phyloP scores from a whole-genome alignment of 2,329 filamentous ascomycete genomes.

The Metarhizium anisopliae region DNA sequence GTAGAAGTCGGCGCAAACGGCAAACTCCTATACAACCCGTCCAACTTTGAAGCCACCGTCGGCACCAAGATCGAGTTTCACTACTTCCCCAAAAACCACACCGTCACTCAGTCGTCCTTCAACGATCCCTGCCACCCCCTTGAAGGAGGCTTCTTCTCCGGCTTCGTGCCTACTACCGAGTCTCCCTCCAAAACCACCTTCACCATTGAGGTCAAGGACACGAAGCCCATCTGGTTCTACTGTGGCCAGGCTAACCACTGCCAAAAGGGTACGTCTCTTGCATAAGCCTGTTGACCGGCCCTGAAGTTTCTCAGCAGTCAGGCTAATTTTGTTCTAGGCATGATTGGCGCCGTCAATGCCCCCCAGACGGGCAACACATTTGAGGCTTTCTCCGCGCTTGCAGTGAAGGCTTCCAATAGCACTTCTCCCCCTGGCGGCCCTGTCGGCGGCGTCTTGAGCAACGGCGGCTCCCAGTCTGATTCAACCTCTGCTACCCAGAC shows the following conservation, averaged over 20 bases:
- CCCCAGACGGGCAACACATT: neutral
- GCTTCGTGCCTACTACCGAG: constrained; percentile 29
- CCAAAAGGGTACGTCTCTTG: constrained; percentile 47
- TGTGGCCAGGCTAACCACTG: constrained; percentile 49
- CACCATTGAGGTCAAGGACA: constrained; percentile 20
- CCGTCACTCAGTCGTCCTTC: constrained; percentile 52
- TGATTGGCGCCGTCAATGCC: neutral
- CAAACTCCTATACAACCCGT: constrained; percentile 40
- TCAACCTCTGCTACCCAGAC: neutral
- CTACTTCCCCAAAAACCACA: constrained; percentile 44
- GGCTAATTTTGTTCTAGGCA: neutral
- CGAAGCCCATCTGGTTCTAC: constrained; percentile 53
- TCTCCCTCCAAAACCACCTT: constrained; percentile 13
- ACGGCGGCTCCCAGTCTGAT: neutral
- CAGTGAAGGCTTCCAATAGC: neutral
- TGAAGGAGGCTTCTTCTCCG: constrained; percentile 19
- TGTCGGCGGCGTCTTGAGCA: neutral
- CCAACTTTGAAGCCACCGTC: constrained; percentile 37
- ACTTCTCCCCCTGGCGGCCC: neutral
- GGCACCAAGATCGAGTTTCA: constrained; percentile 40
- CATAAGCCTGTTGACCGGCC: constrained; percentile 11
- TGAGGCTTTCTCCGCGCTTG: neutral
- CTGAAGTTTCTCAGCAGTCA: neutral
- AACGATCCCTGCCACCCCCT: constrained; percentile 50
- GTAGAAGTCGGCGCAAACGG: constrained; percentile 1